A percentile compares a stretch with the other conserved stretches of the same genome.
phyloP scores from a whole-genome alignment of 169 alveolate species.

The Perkinsus chesapeaki region DNA sequence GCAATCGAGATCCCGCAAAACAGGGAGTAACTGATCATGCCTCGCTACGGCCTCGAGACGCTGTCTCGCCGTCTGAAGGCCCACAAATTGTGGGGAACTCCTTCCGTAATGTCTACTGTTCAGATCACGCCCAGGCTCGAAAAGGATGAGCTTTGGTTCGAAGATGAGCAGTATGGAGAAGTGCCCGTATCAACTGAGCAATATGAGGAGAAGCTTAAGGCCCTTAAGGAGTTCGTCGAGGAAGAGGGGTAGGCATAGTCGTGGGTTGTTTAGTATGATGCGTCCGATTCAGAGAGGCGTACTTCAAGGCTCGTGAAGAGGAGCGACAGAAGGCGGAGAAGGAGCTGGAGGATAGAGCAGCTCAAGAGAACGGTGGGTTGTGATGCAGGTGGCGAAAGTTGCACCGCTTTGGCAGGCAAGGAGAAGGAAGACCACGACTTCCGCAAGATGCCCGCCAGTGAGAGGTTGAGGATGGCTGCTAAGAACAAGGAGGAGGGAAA shows the following conservation, averaged over 20 bases:
- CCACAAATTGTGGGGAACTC: too few species aligned
- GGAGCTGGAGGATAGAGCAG: neutral
- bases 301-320: neutral
- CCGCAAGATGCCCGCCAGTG: neutral
- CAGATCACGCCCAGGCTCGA: neutral
- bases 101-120: neutral
- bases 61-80: too few species aligned
- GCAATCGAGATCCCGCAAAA: too few species aligned
- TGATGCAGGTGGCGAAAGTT: neutral
- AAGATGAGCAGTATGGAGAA: neutral
- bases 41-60: too few species aligned
- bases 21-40: too few species aligned
- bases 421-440: neutral
- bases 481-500: neutral
- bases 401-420: neutral
- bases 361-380: neutral
- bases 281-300: neutral
- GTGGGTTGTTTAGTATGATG: neutral
- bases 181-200: neutral
- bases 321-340: neutral
- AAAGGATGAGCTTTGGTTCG: neutral
- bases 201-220: neutral
- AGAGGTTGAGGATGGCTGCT: neutral
- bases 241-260: neutral
- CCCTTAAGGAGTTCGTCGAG: neutral